Percentiles rank a stretch among this genome's conserved stretches.
Conservation (phyloP, 2,329 filamentous ascomycete species). For the Blastomyces percursus region DNA sequence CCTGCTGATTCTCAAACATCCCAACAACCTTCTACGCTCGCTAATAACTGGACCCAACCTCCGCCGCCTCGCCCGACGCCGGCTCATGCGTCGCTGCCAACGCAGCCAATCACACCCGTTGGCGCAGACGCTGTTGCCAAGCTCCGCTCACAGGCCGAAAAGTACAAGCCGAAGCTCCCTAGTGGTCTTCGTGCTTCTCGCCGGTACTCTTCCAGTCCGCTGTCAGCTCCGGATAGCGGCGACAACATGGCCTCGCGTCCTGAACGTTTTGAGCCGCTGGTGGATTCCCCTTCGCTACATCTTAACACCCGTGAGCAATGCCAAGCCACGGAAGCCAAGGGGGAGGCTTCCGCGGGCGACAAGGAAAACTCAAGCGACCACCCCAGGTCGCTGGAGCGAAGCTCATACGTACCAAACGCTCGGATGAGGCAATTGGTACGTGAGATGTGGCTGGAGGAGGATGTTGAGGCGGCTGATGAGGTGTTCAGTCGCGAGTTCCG, state of each 20-base stretch:
- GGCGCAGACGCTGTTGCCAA: conserved; percentile 26
- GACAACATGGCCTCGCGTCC: background rate
- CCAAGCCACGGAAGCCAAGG: background rate
- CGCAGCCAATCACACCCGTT: conserved; percentile 16
- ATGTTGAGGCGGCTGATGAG: conserved; percentile 3
- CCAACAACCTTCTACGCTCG: background rate
- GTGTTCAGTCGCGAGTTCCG: conserved; percentile 7
- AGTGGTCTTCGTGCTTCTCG: conserved; percentile 21
- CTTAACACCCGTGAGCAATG: background rate
- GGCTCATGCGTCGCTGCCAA: conserved; percentile 12
- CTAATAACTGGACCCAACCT: conserved; percentile 4
- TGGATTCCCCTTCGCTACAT: background rate
- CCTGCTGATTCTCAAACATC: background rate
- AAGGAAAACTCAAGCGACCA: background rate
- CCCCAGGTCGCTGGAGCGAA: background rate
- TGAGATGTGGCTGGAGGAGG: conserved; percentile 7
- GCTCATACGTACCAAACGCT: background rate
- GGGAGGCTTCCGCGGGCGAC: background rate
- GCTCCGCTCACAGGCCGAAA: conserved; percentile 28
- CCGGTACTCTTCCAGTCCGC: conserved; percentile 11
- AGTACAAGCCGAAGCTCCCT: conserved; percentile 34
- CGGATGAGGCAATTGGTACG: conserved; percentile 3
- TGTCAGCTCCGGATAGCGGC: background rate
- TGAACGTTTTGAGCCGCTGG: background rate
- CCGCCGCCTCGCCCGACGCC: conserved; percentile 12